These are phyloP conservation scores for Setaria viridis DNA, from an alignment of 202 grass and related monocot genomes.

Conservation along the genomic window DNA sequence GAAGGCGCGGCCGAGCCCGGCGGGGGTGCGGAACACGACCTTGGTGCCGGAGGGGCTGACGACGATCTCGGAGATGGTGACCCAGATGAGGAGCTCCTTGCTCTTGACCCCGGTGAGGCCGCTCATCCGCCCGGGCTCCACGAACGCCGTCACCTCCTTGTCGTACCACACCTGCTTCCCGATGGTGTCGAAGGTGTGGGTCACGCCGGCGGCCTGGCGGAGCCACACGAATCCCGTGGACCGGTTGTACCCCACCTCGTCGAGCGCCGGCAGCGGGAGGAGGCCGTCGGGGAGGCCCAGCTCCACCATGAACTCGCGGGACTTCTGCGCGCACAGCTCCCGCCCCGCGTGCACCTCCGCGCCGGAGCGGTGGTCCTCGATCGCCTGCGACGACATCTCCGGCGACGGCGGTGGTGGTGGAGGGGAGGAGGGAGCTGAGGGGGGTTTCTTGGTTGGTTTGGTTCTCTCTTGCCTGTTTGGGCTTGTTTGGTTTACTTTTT, in stretches of 20 bases:
- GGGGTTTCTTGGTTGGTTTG: neutral
- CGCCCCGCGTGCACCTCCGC: conserved; percentile 57
- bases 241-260: conserved; percentile 70
- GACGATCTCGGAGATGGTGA: conserved; percentile 66
- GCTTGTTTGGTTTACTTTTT: neutral
- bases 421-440: neutral
- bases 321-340: conserved; percentile 50
- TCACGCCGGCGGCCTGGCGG: conserved; percentile 52
- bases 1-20: conserved; percentile 60
- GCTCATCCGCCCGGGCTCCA: conserved; percentile 62
- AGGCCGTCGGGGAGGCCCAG: conserved; percentile 65
- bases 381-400: conserved; percentile 59
- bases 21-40: conserved; percentile 63
- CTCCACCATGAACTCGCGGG: conserved; percentile 58
- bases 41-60: conserved; percentile 55
- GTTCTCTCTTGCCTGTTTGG: neutral
- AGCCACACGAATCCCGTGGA: conserved; percentile 65
- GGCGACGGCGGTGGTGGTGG: neutral
- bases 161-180: conserved; percentile 71
- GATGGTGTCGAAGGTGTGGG: conserved; percentile 67
- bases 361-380: conserved; percentile 58
- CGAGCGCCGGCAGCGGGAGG: conserved; percentile 48
- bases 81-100: conserved; percentile 72
- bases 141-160: conserved; percentile 57
- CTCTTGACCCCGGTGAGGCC: conserved; percentile 58